These are phyloP conservation scores for Vanderwaltozyma verrucispora DNA, from an alignment of 805 yeast species.

Conservation along the genomic window DNA sequence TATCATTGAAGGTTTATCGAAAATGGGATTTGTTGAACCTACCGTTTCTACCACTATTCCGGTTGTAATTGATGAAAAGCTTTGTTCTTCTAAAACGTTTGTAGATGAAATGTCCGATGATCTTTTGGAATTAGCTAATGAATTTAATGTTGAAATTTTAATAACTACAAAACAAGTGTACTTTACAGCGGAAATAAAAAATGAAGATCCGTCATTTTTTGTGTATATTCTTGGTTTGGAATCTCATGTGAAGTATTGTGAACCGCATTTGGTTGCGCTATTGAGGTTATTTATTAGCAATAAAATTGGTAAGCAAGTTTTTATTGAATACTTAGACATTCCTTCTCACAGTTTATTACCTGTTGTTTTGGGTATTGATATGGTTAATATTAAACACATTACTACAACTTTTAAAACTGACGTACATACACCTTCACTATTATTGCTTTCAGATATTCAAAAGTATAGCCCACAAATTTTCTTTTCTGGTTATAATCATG, in stretches of 20 bases:
- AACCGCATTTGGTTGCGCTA: slow-evolving; percentile 11
- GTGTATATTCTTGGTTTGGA: slow-evolving; percentile 13
- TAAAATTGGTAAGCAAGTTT: slow-evolving; percentile 1
- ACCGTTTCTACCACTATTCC: slow-evolving; percentile 4
- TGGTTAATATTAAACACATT: slow-evolving; percentile 12
- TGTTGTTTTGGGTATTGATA: slow-evolving; percentile 14
- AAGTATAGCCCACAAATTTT: slow-evolving; percentile 9
- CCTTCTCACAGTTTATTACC: slow-evolving; percentile 18
- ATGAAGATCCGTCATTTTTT: not conserved
- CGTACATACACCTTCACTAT: slow-evolving; percentile 12
- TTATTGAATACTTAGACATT: slow-evolving; percentile 15
- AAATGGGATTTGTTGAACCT: slow-evolving; percentile 6
- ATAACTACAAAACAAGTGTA: slow-evolving; percentile 6
- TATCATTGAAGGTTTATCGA: slow-evolving; percentile 5
- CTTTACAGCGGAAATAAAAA: slow-evolving; percentile 1
- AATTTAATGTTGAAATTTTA: slow-evolving; percentile 14
- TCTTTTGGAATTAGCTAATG: slow-evolving; percentile 6
- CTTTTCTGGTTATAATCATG: slow-evolving; percentile 13
- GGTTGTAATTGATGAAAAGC: not conserved
- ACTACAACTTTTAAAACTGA: slow-evolving; percentile 11
- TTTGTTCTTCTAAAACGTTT: not conserved
- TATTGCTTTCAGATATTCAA: not conserved
- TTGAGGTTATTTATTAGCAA: slow-evolving; percentile 6
- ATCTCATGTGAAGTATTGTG: slow-evolving; percentile 10
- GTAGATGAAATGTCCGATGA: slow-evolving; percentile 4